phyloP scores from a whole-genome alignment of 2,329 filamentous ascomycete species.

The Neodidymelliopsis sp. region DNA sequence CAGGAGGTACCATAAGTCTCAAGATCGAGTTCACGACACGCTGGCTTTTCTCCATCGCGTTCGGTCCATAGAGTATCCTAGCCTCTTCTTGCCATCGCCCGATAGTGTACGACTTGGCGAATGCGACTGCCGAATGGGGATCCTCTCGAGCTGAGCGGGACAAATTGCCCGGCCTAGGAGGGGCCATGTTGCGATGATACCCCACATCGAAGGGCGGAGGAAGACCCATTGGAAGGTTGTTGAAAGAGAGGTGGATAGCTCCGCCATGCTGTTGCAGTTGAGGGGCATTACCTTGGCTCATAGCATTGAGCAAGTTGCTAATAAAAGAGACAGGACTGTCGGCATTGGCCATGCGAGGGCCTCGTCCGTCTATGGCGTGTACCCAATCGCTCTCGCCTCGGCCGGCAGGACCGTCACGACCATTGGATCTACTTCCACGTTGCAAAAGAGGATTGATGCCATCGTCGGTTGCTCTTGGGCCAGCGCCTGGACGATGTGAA shows the following conservation, averaged over 20 bases:
- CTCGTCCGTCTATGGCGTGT: slow-evolving; percentile 58
- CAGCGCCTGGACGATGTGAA: slow-evolving; percentile 61
- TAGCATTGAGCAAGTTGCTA: slow-evolving; percentile 65
- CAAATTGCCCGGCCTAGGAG: slow-evolving; percentile 40
- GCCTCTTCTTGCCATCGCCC: slow-evolving; percentile 90
- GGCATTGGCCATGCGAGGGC: slow-evolving; percentile 54
- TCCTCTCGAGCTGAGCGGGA: slow-evolving; percentile 59
- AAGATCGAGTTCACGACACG: slow-evolving; percentile 74
- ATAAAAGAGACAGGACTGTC: slow-evolving; percentile 63
- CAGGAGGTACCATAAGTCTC: slow-evolving; percentile 78
- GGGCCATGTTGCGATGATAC: slow-evolving; percentile 42
- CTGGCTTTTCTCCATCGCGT: slow-evolving; percentile 72
- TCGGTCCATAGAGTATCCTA: slow-evolving; percentile 79
- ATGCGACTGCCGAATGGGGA: slow-evolving; percentile 77
- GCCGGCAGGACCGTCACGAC: slow-evolving; percentile 32
- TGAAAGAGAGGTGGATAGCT: slow-evolving; percentile 61
- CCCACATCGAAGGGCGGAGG: slow-evolving; percentile 44
- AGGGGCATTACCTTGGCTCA: slow-evolving; percentile 52
- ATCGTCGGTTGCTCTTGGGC: slow-evolving; percentile 72
- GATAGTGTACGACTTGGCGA: slow-evolving; percentile 74
- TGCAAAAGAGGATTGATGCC: slow-evolving; percentile 87
- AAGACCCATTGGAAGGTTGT: slow-evolving; percentile 46
- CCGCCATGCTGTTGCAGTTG: slow-evolving; percentile 51
- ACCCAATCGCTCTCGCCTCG: slow-evolving; percentile 62
- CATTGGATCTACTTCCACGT: slow-evolving; percentile 57